These are phyloP conservation scores for Pleurotus citrinopileatus DNA, from an alignment of 768 basidiomycete genomes.

Conservation along the genomic window DNA sequence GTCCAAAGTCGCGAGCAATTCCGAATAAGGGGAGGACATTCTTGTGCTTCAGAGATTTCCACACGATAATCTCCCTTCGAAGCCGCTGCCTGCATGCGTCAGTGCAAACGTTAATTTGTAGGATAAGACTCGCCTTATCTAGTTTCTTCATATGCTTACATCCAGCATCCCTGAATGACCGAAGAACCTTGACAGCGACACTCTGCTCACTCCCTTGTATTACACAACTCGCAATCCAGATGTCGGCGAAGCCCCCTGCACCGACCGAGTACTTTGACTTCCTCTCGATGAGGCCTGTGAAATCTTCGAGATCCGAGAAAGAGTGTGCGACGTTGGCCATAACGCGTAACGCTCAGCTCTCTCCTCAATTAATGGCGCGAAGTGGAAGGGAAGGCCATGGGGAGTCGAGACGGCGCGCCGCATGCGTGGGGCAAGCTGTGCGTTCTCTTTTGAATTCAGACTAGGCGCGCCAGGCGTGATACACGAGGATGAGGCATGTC, in stretches of 20 bases:
- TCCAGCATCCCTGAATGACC: not conserved
- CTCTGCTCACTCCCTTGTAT: not conserved
- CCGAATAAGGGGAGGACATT: slow-evolving; percentile 26
- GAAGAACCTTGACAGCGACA: slow-evolving; percentile 13
- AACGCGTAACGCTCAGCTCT: too few relatives aligned
- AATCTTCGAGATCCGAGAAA: not conserved
- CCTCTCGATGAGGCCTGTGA: slow-evolving; percentile 5
- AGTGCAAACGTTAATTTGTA: not conserved
- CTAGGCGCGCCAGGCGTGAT: too few relatives aligned
- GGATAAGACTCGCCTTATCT: not conserved
- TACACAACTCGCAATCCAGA: slow-evolving; percentile 3
- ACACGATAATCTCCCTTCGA: slow-evolving; percentile 19
- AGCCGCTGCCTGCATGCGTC: slow-evolving; percentile 5
- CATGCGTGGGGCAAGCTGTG: too few relatives aligned
- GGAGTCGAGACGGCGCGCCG: too few relatives aligned
- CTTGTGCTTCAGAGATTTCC: slow-evolving; percentile 18
- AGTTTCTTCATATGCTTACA: not conserved
- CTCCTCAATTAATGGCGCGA: too few relatives aligned
- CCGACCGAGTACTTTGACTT: not conserved
- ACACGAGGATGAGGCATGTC: too few relatives aligned
- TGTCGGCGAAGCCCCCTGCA: slow-evolving; percentile 8
- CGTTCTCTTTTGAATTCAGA: too few relatives aligned
- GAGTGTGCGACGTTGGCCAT: too few relatives aligned
- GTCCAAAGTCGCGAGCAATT: slow-evolving; percentile 25
- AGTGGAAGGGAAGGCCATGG: too few relatives aligned